A percentile compares a stretch with the other conserved stretches of the same genome.
These are phyloP conservation scores for Solanum sitiens DNA, from an alignment of 257 asterid genomes.

Conservation along the genomic window DNA sequence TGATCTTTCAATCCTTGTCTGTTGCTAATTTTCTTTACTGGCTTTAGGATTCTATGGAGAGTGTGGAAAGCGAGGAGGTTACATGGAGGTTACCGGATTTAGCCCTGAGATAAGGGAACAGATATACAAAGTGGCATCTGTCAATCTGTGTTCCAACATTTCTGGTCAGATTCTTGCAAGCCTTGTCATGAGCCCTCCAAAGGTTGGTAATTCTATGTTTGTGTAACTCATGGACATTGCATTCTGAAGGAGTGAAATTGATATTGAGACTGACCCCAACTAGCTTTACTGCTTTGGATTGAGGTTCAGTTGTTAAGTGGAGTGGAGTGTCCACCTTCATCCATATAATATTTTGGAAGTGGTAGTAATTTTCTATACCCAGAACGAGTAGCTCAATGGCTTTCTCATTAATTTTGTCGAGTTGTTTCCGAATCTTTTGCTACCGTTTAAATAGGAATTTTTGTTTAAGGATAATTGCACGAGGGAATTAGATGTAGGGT, in stretches of 20 bases:
- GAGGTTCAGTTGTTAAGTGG: background rate
- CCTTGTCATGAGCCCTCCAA: constrained; percentile 91
- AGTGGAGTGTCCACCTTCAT: background rate
- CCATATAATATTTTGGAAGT: background rate
- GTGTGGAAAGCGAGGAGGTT: constrained; percentile 96
- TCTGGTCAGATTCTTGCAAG: constrained; percentile 97
- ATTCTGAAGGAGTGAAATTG: background rate
- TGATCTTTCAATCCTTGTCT: background rate
- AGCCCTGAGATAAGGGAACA: constrained; percentile 81
- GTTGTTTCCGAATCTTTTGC: background rate
- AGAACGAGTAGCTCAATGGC: background rate
- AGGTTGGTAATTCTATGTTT: constrained; percentile 27
- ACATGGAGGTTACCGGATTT: constrained; percentile 95
- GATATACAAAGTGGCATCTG: constrained; percentile 90
- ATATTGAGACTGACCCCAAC: background rate
- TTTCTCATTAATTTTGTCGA: background rate
- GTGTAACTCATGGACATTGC: background rate
- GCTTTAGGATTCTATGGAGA: constrained; percentile 82
- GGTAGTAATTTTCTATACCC: background rate
- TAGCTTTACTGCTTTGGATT: background rate
- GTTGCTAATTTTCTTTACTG: background rate
- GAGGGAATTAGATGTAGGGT: background rate
- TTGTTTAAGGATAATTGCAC: background rate
- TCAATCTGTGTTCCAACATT: constrained; percentile 92
- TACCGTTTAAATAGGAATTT: background rate